Evolutionary conservation across 805 yeast species (phyloP), one percentile per base, ranked within the genome.

Genomic region (Kockiozyma suomiensis): DNA sequence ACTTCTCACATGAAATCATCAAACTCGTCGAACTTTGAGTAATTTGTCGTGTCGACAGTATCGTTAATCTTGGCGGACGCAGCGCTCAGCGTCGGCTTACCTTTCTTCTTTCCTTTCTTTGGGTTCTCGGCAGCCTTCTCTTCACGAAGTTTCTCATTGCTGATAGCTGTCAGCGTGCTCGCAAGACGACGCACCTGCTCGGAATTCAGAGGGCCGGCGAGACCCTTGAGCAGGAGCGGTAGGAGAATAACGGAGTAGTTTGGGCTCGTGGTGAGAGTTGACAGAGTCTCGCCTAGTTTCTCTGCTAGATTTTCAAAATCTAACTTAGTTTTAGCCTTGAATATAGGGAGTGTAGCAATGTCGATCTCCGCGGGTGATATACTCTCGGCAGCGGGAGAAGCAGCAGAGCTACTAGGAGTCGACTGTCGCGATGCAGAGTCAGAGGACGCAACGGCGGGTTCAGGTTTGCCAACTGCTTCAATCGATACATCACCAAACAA

Each of bases 111-210:
- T 70, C 84, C 88, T 79, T 97, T 89, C 23, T 37, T 50, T 5
- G 52, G 47, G 28, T 59, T 59, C 30, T 58, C 66, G 3, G 67
- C 68, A 8, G 63, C 65, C 46, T 57, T 54, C 77, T 93, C 98
- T 56, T 87, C 87, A 72, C 86, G 87, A 74, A 86, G 90, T 77
- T 93, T 93, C 58, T 91, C 96, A 70, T 87, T 91, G 64, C 87
- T 79, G 57, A 86, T 74, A 3, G 92, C 93, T 67, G 84, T 88
- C 71, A 93, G 79, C 0, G 97, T 92, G 41, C 96, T 86, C 46
- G 87, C 80, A 54, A 90, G 90, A 75, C 92, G 93, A 75, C 96
- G 82, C 53, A 88, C 81, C 73, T 86, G 88, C 72, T 92, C 98
- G 56, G 87, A 81, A 19, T 85, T 75, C 75, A 94, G 79, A 38